phyloP scores from a whole-genome alignment of 1,139 yeast genomes.

The Scheffersomyces parashehatae region DNA sequence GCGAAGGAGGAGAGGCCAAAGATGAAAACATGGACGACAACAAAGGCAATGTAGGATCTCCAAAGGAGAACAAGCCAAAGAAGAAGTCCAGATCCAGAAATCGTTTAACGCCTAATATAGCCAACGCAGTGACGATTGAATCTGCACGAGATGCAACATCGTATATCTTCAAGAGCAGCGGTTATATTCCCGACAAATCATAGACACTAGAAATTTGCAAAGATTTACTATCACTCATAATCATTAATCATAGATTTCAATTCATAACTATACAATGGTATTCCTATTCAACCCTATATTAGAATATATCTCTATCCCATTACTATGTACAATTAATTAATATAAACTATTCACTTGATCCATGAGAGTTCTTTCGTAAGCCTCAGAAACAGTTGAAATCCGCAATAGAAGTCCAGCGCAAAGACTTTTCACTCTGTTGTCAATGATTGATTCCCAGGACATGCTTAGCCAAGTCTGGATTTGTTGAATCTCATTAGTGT shows the following conservation, averaged over 20 bases:
- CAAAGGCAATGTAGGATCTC: background rate
- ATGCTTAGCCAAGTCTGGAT: conserved; percentile 42
- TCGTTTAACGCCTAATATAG: background rate
- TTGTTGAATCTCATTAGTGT: conserved; percentile 30
- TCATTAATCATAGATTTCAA: no score
- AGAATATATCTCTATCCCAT: background rate
- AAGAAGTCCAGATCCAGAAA: no score
- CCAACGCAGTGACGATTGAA: background rate
- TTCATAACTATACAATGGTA: no score
- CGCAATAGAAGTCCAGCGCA: conserved; percentile 51
- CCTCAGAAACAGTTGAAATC: conserved; percentile 1
- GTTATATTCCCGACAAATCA: no score
- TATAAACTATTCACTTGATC: conserved; percentile 14
- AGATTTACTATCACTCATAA: no score
- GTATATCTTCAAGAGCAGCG: background rate
- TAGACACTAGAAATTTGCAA: no score
- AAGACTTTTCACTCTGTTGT: conserved; percentile 44
- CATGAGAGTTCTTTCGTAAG: conserved; percentile 14
- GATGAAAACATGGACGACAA: no score
- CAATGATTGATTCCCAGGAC: conserved; percentile 49
- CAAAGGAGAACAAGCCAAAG: background rate
- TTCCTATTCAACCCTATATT: background rate
- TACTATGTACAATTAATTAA: background rate
- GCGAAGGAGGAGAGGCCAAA: background rate
- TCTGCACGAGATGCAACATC: background rate